Base-by-base conservation (phyloP, 2,329 filamentous ascomycete genomes). In the Phaeosphaeriaceae sp. region DNA sequence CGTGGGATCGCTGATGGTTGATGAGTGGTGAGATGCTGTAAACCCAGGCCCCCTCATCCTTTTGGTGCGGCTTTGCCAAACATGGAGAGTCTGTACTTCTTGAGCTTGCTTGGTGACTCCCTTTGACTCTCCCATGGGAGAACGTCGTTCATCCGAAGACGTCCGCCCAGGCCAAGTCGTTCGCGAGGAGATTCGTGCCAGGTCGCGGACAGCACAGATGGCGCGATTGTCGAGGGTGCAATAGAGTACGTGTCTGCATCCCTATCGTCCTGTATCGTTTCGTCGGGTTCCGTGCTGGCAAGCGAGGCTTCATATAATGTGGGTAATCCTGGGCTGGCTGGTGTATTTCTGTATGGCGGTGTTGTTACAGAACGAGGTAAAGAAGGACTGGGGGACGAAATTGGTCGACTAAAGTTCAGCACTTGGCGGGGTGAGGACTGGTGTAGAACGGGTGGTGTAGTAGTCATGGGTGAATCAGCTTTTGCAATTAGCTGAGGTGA, bases 141-240 rank as follows among this genome's bases (percentile, higher is more conserved):
- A 13, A 55, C 53, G 36, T 68, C 69, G 21, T 59, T 64, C 57
- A 67, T 71, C 17, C 63, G 66, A 45, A 73, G 57, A 13, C 63
- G 61, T 18, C 70, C 63, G 23, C 72, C 71, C 1, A 74, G 59
- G 20, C 71, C 71, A 6, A 74, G 65, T 11, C 71, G 68, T 52
- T 74, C 72, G 18, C 64, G 66, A 18, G 71, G 60, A 45, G 66
- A 67, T 32, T 63, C 64, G 42, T 66, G 67, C 68, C 69, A 73
- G 50, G 69, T 70, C 18, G 63, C 63, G 17, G 70, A 72, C 41
- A 74, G 62, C 17, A 62, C 69, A 12, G 71, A 73, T 9, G 66
- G 69, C 6, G 70, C 66, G 38, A 70, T 58, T 16, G 68, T 71
- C 36, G 47, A 68, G 26, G 49, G 66, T 2, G 67, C 60, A 20